Conservation (phyloP, 1,139 yeast genomes). For the Schizosaccharomyces versatilis region DNA sequence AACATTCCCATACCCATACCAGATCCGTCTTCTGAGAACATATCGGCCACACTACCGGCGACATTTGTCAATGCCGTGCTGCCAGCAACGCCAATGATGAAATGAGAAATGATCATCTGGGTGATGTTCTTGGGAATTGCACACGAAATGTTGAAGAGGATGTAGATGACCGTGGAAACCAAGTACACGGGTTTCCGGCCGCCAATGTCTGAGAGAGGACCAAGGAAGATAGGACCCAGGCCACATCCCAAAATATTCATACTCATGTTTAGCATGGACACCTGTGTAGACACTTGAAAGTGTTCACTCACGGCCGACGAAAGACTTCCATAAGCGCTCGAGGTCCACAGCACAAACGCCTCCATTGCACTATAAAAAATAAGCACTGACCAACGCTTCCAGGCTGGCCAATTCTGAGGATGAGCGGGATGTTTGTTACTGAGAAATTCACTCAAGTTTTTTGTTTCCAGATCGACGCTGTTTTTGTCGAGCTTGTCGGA, state of each 20-base stretch:
- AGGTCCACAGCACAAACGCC: constrained; percentile 6
- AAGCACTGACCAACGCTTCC: constrained; percentile 7
- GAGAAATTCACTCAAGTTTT: too few relatives aligned
- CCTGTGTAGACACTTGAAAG: constrained; percentile 33
- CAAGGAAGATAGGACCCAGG: constrained; percentile 61
- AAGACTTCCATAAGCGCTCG: constrained; percentile 6
- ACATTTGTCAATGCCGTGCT: constrained; percentile 45
- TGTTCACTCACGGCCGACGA: constrained; percentile 14
- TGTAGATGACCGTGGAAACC: constrained; percentile 29
- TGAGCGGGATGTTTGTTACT: constrained; percentile 7
- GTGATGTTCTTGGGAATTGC: constrained; percentile 31
- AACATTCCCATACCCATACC: constrained; percentile 36
- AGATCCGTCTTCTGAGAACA: constrained; percentile 30
- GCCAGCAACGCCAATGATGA: constrained; percentile 44
- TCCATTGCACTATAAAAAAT: constrained; percentile 5
- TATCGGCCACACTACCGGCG: constrained; percentile 43
- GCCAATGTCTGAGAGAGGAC: constrained; percentile 53
- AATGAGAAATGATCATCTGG: constrained; percentile 35
- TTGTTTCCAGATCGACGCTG: too few relatives aligned
- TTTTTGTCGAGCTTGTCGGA: too few relatives aligned
- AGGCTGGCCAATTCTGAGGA: constrained; percentile 7
- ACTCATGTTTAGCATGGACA: constrained; percentile 43
- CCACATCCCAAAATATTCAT: constrained; percentile 65
- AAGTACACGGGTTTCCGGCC: constrained; percentile 27
- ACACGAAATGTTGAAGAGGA: constrained; percentile 35